A percentile compares a stretch with the other conserved stretches of the same genome.
Conservation (phyloP, 768 basidiomycete species). For the Suillus americanus region DNA sequence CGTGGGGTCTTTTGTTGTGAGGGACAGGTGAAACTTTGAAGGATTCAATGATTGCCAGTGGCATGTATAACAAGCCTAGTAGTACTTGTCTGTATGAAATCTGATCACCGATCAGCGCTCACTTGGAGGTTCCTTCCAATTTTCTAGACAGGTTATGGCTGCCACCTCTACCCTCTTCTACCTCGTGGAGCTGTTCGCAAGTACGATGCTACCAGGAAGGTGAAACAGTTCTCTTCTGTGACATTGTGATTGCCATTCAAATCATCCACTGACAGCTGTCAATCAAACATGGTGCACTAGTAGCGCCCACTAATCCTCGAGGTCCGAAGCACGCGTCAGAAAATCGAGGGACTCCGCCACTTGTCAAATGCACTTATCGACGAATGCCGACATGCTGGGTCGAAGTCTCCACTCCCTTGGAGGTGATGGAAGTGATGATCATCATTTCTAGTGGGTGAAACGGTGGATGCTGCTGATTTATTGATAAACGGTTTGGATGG, state of each 20-base stretch:
- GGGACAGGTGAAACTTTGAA: neutral
- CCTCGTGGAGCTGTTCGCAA: neutral
- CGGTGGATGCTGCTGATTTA: neutral
- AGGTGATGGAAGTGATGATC: neutral
- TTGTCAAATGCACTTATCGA: neutral
- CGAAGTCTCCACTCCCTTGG: neutral
- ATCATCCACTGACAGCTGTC: constrained; percentile 1
- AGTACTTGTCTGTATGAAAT: neutral
- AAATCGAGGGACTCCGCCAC: neutral
- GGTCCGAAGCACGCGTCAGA: neutral
- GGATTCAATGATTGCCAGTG: neutral
- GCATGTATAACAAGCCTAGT: neutral
- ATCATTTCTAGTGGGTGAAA: neutral
- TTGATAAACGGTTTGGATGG: neutral
- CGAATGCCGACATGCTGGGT: neutral
- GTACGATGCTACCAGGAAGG: neutral
- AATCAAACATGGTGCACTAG: neutral
- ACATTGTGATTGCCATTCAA: neutral
- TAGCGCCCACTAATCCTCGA: neutral
- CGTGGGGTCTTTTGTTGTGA: neutral
- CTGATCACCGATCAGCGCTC: neutral
- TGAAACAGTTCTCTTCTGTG: neutral
- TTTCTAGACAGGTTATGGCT: neutral
- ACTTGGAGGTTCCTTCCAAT: neutral
- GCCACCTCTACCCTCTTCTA: neutral